Base-by-base conservation (phyloP, 2,329 filamentous ascomycete species). In the Chaetoscypha palmicola region DNA sequence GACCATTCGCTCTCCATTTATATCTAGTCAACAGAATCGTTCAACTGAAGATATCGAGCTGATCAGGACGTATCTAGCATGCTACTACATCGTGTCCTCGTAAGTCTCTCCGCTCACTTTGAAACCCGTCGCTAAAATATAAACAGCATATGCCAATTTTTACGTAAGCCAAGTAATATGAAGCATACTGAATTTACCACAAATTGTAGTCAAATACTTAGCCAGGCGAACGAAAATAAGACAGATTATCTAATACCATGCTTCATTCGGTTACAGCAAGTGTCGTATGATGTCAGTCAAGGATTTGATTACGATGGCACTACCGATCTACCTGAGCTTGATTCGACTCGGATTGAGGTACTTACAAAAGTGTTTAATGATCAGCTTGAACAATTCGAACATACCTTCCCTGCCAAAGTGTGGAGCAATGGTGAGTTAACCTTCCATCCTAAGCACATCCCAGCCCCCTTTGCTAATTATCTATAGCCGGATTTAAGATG, bases 41-140 rank as follows among this genome's bases (percentile, higher is more conserved):
- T 30, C 43, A 2, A 24, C 46, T 4, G 48, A 45, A 31, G 53
- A 55, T 7, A 40, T 52, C 20, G 59, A 62, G 38, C 46, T 45
- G 3, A 48, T 43, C 22, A 52, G 58, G 28, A 53, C 57, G 3
- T 52, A 52, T 30, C 40, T 61, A 11, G 58, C 58, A 4, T 54
- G 47, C 23, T 61, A 57, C 45, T 61, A 53, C 38, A 20, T 61
- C 5, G 50, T 51, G 7, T 53, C 52, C 23, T 44, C 53, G 58
- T 61, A 52, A 38, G 55, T 50, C 33, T 34, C 23, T 4, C 14
- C 12, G 8, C 32, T n/a, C 4, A 9, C 10, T n/a, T 30, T 31
- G 9, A 12, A 19, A 20, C 5, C 16, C 21, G 4, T 17, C 23
- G 3, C 33, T 43, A 21, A 39, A 35, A 9, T 11, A 10, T n/a